Evolutionary conservation across 176 grass and related monocot species (phyloP), one percentile per base, ranked within the genome.

Genomic region (Phoenix dactylifera): DNA sequence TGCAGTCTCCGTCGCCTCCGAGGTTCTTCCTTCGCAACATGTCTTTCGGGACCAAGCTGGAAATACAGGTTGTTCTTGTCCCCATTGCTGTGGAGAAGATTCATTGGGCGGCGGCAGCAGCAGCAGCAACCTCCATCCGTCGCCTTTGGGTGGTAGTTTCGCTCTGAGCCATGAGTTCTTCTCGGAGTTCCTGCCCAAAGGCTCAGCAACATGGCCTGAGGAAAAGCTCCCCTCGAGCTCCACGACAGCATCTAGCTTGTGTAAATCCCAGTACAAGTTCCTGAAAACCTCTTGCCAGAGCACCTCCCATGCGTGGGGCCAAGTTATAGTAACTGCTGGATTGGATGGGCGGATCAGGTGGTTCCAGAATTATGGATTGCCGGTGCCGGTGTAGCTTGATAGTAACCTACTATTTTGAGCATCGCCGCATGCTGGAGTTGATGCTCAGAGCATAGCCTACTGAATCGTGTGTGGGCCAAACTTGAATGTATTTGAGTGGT

Each of bases 341-440:
- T 84, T 76, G 86, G 90, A 95, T 1, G 90, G 90, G 28, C 26
- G 49, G 71, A 84, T 95, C 63, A 83, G 80, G 65, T 85, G 63
- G 49, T 95, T 86, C 67, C 90, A 89, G 68, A 95, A 95, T 76
- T 95, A 81, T 58, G 90, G 90, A 30, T 71, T 95, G 57, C 83
- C 86, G 20, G 67, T 73, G 7, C 66, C 72, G 57, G 70, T 81
- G 63, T 95, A 44, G 76, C 84, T 15, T 74, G 52, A 63, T 74
- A 57, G 20, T 55, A 50, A 3, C 22, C 24, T 14, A 44, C 35
- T 16, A 18, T 22, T 20, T 20, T 2, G 28, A 5, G 32, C 4
- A 15, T 22, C 9, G 22, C 60, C 2, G 20, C 7, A 62, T 20
- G 20, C 20, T 20, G 20, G 20, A 20, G 20, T 20, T 20, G 20